These are phyloP conservation scores for Leptographium lundbergii DNA, from an alignment of 2,329 filamentous ascomycete species.

Conservation along the genomic window DNA sequence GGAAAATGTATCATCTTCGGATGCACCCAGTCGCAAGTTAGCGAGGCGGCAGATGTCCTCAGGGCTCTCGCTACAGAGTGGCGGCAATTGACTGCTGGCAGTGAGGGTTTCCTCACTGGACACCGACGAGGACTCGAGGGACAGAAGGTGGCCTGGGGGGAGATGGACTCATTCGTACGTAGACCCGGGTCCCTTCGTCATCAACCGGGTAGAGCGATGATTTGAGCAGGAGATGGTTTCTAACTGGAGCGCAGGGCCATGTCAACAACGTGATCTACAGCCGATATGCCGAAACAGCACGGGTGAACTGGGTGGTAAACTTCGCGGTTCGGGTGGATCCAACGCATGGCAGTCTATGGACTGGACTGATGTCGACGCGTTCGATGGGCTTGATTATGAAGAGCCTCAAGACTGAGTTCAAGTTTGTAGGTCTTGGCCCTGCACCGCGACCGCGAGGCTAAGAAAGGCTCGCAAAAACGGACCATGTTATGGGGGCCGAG, in stretches of 20 bases:
- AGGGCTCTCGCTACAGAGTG: slow-evolving; percentile 51
- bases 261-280: slow-evolving; percentile 82
- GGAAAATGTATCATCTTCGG: slow-evolving; percentile 69
- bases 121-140: slow-evolving; percentile 48
- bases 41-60: slow-evolving; percentile 46
- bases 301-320: slow-evolving; percentile 66
- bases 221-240: not conserved
- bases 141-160: slow-evolving; percentile 68
- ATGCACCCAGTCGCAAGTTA: slow-evolving; percentile 42
- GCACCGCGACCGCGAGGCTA: not conserved
- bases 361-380: slow-evolving; percentile 51
- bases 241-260: slow-evolving; percentile 39
- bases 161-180: slow-evolving; percentile 53
- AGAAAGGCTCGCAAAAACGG: not conserved
- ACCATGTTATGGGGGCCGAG: not conserved
- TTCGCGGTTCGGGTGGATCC: slow-evolving; percentile 53
- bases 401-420: slow-evolving; percentile 73
- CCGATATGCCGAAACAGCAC: slow-evolving; percentile 68
- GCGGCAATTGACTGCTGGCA: slow-evolving; percentile 58
- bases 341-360: slow-evolving; percentile 50
- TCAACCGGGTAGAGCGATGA: too few species aligned
- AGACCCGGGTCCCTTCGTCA: not conserved
- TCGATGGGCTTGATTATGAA: slow-evolving; percentile 64
- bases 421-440: slow-evolving; percentile 47
- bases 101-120: slow-evolving; percentile 61